Conservation (phyloP, 2,329 filamentous ascomycete species). For the Phoma sp. region DNA sequence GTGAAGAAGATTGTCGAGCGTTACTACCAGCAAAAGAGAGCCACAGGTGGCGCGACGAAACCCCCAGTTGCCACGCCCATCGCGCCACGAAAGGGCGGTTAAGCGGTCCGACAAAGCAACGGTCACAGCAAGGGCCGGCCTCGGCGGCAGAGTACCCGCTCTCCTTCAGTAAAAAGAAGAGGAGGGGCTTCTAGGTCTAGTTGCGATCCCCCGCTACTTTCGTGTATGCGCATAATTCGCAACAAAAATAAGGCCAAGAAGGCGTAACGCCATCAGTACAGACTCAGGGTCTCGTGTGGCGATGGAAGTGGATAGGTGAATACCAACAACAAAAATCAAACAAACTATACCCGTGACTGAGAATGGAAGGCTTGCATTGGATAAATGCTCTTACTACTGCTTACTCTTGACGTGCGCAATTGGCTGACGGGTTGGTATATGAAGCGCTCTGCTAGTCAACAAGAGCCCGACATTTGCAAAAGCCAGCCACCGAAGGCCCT, state of each 20-base stretch:
- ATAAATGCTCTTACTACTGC: too few relatives aligned
- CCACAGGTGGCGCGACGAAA: conserved; percentile 21
- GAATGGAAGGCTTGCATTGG: too few relatives aligned
- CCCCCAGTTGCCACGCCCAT: conserved; percentile 41
- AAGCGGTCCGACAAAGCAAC: not conserved
- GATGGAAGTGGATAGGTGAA: not conserved
- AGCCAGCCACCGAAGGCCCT: too few relatives aligned
- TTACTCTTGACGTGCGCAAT: too few relatives aligned
- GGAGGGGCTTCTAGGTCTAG: not conserved
- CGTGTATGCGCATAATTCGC: not conserved
- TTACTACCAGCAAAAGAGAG: conserved; percentile 52
- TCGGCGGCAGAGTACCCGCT: not conserved
- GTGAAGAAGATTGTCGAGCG: conserved; percentile 56
- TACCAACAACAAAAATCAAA: not conserved
- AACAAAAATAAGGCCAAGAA: not conserved
- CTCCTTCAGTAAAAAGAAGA: not conserved
- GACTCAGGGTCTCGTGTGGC: not conserved
- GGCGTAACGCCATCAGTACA: not conserved
- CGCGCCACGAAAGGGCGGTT: conserved; percentile 39
- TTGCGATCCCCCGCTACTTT: not conserved
- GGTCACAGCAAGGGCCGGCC: not conserved
- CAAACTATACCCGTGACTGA: too few relatives aligned
- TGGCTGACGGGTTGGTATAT: too few relatives aligned
- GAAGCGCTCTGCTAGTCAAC: too few relatives aligned
- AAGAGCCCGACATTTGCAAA: too few relatives aligned